Percentiles rank a stretch among this genome's conserved stretches.
These are phyloP conservation scores for Salix brachista DNA, from an alignment of 345 rosid species.

Conservation along the genomic window DNA sequence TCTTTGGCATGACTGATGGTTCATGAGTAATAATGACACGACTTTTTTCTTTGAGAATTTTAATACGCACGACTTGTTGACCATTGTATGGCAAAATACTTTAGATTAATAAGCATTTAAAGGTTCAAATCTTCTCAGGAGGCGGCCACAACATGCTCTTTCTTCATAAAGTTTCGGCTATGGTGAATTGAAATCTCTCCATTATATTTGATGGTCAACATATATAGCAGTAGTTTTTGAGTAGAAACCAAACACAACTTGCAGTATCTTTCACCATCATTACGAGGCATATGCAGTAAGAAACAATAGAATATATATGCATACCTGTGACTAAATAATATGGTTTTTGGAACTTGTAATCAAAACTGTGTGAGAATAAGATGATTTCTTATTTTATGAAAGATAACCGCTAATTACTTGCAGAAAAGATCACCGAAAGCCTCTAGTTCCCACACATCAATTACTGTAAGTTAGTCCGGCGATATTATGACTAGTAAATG, in stretches of 20 bases:
- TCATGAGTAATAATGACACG: not conserved
- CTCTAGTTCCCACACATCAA: too few relatives aligned
- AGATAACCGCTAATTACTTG: too few relatives aligned
- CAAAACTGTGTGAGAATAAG: not conserved
- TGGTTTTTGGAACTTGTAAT: not conserved
- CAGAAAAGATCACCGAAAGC: too few relatives aligned
- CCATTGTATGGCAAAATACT: not conserved
- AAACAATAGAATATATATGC: not conserved
- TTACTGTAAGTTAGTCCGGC: too few relatives aligned
- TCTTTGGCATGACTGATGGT: not conserved
- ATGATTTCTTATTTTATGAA: too few relatives aligned
- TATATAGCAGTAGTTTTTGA: not conserved
- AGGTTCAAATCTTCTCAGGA: slow-evolving; percentile 10
- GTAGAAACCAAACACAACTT: not conserved
- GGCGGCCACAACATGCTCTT: not conserved
- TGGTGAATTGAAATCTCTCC: not conserved
- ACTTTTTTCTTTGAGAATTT: not conserved
- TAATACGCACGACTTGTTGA: not conserved
- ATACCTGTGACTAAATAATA: not conserved
- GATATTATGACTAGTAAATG: too few relatives aligned
- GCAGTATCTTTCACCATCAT: not conserved
- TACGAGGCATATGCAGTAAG: not conserved
- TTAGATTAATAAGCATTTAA: not conserved
- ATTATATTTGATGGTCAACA: not conserved
- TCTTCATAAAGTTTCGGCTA: not conserved